Base-by-base conservation (phyloP, 768 basidiomycete species). In the Suillus luteus region DNA sequence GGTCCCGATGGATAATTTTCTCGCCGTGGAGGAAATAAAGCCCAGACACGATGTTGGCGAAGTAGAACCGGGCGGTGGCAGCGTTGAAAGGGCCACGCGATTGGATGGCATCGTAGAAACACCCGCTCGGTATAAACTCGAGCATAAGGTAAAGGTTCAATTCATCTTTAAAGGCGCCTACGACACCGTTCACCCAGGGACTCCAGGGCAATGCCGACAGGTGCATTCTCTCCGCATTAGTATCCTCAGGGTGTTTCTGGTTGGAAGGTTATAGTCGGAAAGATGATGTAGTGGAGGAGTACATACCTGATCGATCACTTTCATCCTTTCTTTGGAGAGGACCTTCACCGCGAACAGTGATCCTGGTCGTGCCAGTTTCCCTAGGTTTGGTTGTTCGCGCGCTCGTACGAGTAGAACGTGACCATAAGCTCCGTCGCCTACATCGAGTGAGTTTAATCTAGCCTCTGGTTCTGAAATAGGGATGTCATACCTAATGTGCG, bases 1-100 rank as follows among this genome's bases (percentile, higher is more conserved):
- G 61, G 68, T 88, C 85, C 22, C 84, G 79, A 63, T 87, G 85
- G 8, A 80, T 76, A 57, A 86, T 73, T n/a, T 74, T 76, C 10
- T 79, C 70, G 0, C 63, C 62, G 60, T 83, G 80, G 1, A 88
- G 69, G 67, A 83, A 84, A 14, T 79, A 74, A 35, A 88, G 68
- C 14, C 77, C 86, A 49, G 79, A 78, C 12, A 79, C 78, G 48
- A 87, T 80, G 66, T 87, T 87, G 31, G 81, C 75, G 66, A 81
- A 83, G 73, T 86, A 88, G 72, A 89, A 89, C 6, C 76, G 75
- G 8, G 77, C 74, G 0, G 67, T 70, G 2, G 70, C 52, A 8
- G 76, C 69, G 7, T 76, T 69, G 10, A 84, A 66, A 10, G 76
- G 76, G 12, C 68, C 72, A 1, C 66, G 67, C 14, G 64, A 68